Conservation (phyloP, 2,329 filamentous ascomycete species). For the Talaromyces pinophilus region DNA sequence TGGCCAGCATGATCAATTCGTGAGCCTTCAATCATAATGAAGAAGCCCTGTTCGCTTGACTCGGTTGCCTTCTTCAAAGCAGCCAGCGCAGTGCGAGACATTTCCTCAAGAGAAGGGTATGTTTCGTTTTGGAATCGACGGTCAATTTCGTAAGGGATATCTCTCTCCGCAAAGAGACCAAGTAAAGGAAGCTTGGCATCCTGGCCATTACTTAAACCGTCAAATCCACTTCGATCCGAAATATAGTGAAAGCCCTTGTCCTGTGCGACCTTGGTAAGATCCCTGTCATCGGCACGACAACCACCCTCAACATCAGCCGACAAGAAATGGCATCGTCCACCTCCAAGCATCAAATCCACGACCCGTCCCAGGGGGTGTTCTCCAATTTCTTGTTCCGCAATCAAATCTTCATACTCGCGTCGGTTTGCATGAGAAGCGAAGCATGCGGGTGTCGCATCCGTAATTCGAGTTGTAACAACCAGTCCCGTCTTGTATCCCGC, state of each 20-base stretch:
- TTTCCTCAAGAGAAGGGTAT: conserved; percentile 89
- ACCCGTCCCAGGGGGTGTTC: conserved; percentile 81
- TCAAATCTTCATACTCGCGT: conserved; percentile 80
- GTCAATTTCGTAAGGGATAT: conserved; percentile 94
- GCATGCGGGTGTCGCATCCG: conserved; percentile 93
- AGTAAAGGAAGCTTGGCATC: conserved; percentile 75
- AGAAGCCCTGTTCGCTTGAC: conserved; percentile 88
- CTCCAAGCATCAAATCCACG: conserved; percentile 90
- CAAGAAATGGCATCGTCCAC: conserved; percentile 89
- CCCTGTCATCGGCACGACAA: conserved; percentile 75
- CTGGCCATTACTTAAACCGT: conserved; percentile 67
- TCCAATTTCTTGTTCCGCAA: conserved; percentile 89
- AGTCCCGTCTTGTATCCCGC: conserved; percentile 90
- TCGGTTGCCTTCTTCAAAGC: conserved; percentile 78
- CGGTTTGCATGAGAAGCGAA: conserved; percentile 86
- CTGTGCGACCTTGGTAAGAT: conserved; percentile 72
- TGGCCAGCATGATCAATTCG: conserved; percentile 95
- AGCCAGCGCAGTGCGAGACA: conserved; percentile 78
- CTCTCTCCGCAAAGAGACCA: conserved; percentile 76
- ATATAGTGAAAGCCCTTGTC: conserved; percentile 81
- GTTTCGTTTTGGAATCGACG: conserved; percentile 73
- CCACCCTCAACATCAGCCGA: conserved; percentile 78
- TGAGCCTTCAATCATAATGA: conserved; percentile 97
- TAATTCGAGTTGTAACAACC: conserved; percentile 92
- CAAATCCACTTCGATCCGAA: conserved; percentile 70